Percentiles rank a stretch among this genome's conserved stretches.
Conservation (phyloP, 2,329 filamentous ascomycete species). For the Penicillium fuscoglaucum region DNA sequence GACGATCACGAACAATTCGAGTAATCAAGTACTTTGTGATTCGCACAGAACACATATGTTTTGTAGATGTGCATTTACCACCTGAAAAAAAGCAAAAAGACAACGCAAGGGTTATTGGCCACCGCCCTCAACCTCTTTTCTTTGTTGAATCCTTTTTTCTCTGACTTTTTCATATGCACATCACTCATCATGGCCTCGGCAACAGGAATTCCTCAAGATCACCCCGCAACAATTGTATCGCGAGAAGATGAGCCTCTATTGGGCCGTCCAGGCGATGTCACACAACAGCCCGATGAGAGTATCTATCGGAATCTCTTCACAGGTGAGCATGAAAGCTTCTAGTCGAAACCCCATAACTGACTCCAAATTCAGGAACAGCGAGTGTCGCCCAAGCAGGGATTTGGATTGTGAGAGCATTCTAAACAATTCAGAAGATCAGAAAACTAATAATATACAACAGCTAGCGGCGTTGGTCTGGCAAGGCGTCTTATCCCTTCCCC, state of each 20-base stretch:
- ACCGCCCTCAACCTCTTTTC: neutral
- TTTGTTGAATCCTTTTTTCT: neutral
- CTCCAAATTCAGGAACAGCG: constrained; percentile 65
- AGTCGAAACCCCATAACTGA: neutral
- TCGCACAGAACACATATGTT: neutral
- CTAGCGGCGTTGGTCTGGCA: constrained; percentile 76
- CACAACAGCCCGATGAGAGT: constrained; percentile 64
- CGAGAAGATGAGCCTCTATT: constrained; percentile 70
- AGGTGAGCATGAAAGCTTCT: constrained; percentile 54
- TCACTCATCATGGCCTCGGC: constrained; percentile 63
- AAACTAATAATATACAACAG: constrained; percentile 33
- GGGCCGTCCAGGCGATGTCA: constrained; percentile 69
- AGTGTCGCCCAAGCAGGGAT: constrained; percentile 76
- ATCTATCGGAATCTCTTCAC: constrained; percentile 71
- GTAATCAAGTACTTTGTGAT: neutral
- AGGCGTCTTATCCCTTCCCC: constrained; percentile 65
- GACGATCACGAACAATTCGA: constrained; percentile 1
- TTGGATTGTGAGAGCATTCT: constrained; percentile 57
- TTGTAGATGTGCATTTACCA: too few relatives aligned
- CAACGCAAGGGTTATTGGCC: neutral
- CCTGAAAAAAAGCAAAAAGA: too few relatives aligned
- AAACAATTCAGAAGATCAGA: neutral
- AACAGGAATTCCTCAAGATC: constrained; percentile 63
- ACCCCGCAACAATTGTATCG: constrained; percentile 40
- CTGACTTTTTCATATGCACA: neutral